These are phyloP conservation scores for Corinectria fuckeliana DNA, from an alignment of 2,329 filamentous ascomycete genomes.

Conservation along the genomic window DNA sequence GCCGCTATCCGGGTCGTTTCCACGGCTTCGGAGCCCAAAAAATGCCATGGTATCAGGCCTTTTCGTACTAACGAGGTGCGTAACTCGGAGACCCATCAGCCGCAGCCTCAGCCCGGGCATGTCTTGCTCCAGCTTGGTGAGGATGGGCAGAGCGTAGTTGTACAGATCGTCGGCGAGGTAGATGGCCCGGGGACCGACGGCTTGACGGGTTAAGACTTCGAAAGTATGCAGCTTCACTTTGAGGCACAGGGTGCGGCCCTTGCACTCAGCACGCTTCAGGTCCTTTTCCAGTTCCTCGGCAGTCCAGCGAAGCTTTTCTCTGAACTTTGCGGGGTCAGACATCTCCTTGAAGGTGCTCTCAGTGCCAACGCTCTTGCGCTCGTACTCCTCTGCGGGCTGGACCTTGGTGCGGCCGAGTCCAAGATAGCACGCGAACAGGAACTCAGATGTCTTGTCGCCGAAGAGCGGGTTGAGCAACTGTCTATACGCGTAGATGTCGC, in stretches of 20 bases:
- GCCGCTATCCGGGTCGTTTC: constrained; percentile 20
- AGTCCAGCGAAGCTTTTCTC: constrained; percentile 78
- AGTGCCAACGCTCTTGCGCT: constrained; percentile 92
- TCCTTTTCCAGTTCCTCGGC: constrained; percentile 90
- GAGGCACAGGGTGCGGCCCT: constrained; percentile 87
- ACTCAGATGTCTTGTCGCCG: constrained; percentile 89
- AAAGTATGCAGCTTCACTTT: constrained; percentile 96
- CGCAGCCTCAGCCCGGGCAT: constrained; percentile 79
- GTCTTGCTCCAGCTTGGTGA: constrained; percentile 84
- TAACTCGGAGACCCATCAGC: constrained; percentile 88
- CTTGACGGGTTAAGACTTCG: constrained; percentile 86
- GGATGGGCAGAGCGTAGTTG: constrained; percentile 79
- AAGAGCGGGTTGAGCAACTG: constrained; percentile 79
- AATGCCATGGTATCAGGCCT: constrained; percentile 79
- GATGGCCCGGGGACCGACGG: constrained; percentile 75
- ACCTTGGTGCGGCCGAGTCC: constrained; percentile 86
- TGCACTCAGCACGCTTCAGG: constrained; percentile 78
- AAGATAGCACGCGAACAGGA: constrained; percentile 82
- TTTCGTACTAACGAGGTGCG: constrained; percentile 84
- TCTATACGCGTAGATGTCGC: constrained; percentile 81
- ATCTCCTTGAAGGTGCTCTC: constrained; percentile 91
- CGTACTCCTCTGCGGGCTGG: constrained; percentile 86
- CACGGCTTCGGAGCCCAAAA: constrained; percentile 68
- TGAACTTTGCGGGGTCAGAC: constrained; percentile 69
- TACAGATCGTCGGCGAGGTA: constrained; percentile 82